Base-by-base conservation (phyloP, 2,329 filamentous ascomycete species). In the Zymoseptoria passerinii region DNA sequence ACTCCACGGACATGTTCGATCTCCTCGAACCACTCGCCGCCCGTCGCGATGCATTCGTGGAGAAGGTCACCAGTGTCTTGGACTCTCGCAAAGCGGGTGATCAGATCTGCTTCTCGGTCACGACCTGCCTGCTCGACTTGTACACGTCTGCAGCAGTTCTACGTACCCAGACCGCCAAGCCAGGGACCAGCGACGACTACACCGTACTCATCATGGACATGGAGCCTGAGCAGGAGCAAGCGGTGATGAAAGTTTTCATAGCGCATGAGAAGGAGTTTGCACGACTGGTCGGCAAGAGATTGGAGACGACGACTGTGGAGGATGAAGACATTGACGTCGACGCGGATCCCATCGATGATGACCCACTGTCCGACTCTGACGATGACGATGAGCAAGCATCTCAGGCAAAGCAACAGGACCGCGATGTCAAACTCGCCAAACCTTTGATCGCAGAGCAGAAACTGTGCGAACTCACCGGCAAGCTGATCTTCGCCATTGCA, bases 401-500 rank as follows among this genome's bases (percentile, higher is more conserved):
- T 76, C 82, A 60, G 77, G 77, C 19, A 70, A 82, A 49, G 78
- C 83, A 28, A 78, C 80, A 55, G 78, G 81, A 67, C 78, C 88
- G 68, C 81, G 83, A 58, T 78, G 83, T 64, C 81, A 85, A 52
- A 81, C 82, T 48, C 19, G 65, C 67, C 10, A 63, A 65, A 48
- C 83, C 85, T 58, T 80, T 96, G 35, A 80, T 92, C 59, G 85
- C 90, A 0, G 94, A 97, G 73, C 88, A 92, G 70, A 83, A 86
- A 19, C 81, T 97, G 0, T 97, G 92, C 73, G 88, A 92, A 67
- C 79, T 96, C 27, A 86, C 92, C 0, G 87, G 85, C 62, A 95
- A 94, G 71, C 83, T 95, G 50, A 88, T 96, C 44, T 82, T 95
- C 49, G 88, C 87, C 10, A 85, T 95, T 20, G 78, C 88, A 8